Percentiles rank a stretch among this genome's conserved stretches.
These are phyloP conservation scores for Neostapfia colusana DNA, from an alignment of 176 grass and related monocot genomes.

Conservation along the genomic window DNA sequence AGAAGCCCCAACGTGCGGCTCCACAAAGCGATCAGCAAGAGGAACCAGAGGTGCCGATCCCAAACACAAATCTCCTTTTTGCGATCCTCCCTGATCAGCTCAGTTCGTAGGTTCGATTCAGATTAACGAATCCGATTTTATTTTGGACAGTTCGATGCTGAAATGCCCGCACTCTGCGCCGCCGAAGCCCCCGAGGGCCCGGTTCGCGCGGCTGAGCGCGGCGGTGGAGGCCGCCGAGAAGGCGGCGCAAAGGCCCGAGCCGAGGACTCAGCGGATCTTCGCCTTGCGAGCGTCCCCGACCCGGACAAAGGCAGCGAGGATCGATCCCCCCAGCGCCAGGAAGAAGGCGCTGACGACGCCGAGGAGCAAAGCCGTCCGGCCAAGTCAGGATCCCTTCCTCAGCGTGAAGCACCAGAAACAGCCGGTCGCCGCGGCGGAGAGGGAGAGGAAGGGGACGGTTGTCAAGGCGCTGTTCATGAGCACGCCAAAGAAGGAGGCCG, in stretches of 20 bases:
- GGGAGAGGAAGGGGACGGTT: conserved; percentile 34
- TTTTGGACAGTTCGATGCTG: conserved; percentile 53
- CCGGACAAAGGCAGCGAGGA: conserved; percentile 33
- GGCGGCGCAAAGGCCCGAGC: too few relatives aligned
- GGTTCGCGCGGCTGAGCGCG: conserved; percentile 62
- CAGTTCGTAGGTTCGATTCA: not conserved
- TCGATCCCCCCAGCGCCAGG: conserved; percentile 26
- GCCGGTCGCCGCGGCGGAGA: conserved; percentile 24
- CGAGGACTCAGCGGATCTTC: conserved; percentile 49
- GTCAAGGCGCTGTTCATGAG: conserved; percentile 55
- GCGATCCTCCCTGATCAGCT: not conserved
- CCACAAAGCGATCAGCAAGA: conserved; percentile 48
- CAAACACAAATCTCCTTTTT: not conserved
- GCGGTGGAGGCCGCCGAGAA: conserved; percentile 46
- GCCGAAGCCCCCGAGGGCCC: conserved; percentile 54
- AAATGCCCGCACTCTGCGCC: conserved; percentile 77
- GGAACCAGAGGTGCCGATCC: conserved; percentile 12
- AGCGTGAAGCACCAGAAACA: conserved; percentile 49
- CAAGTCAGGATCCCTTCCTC: conserved; percentile 47
- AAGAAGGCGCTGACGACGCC: conserved; percentile 58
- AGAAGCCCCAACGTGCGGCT: conserved; percentile 83
- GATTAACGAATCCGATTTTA: not conserved
- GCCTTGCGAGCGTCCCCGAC: conserved; percentile 38
- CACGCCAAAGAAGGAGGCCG: conserved; percentile 46
- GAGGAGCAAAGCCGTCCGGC: conserved; percentile 30